Evolutionary conservation across 108 stramenopile genomes (phyloP), one percentile per base, ranked within the genome.

Genomic region (Cyclotella choctawhatcheeana): DNA sequence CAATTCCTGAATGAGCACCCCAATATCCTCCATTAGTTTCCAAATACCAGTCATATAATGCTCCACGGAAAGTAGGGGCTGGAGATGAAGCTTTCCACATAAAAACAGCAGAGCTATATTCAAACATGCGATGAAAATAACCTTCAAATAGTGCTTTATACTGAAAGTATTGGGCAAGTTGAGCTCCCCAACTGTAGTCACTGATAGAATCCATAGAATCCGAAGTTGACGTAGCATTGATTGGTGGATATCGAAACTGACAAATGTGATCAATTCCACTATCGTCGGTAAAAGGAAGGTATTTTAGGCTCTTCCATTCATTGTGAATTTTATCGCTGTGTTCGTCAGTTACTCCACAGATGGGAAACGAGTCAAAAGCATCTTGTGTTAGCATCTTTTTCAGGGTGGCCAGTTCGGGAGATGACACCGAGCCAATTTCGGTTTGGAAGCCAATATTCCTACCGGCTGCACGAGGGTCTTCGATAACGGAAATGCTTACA

Each of bases 371-470:
- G 25, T n/a, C 31, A 29, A 66, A 61, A 12, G 73, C 73, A 21
- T 80, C 73, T 14, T 21, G 43, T 54, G 55, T 61, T 48, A 58
- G 63, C 40, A 58, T 74, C 35, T 44, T 58, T 69, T 37, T 45
- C 5, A 69, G 70, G 27, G 65, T 69, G 12, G 51, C 54, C 22
- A 77, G 40, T 22, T 77, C 76, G 32, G 76, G 76, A 77, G 64
- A 55, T 32, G 76, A 77, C 16, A 77, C 76, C 3, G 76, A 77
- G 47, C 86, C 86, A 25, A 82, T 67, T 61, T 86, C 86, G n/a
- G 86, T 77, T 56, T 86, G 86, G 69, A 86, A 86, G 14, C 70
- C 74, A 58, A 86, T 78, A 20, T 67, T 84, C 12, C 76, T 65
- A 21, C 67, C 67, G 18, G 76, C 68, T 10, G 63, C 37, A 34